These are phyloP conservation scores for Ceratorhiza oryzae-sativae DNA, from an alignment of 1,284 basidiomycete species.

Conservation along the genomic window DNA sequence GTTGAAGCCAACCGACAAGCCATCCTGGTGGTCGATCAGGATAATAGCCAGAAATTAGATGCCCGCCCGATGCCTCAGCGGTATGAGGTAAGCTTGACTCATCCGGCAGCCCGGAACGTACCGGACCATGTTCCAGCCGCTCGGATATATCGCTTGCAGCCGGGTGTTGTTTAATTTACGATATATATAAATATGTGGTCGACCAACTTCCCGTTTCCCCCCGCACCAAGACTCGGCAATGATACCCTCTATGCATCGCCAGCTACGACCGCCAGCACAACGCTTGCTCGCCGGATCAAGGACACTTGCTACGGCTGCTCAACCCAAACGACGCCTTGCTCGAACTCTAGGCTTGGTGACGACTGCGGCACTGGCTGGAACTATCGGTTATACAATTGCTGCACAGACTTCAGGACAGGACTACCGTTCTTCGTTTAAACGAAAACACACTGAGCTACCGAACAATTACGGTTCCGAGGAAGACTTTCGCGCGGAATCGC, in stretches of 20 bases:
- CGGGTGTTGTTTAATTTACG: background rate
- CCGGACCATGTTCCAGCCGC: constrained; percentile 22
- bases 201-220: constrained; percentile 21
- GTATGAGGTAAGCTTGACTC: background rate
- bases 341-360: constrained; percentile 23
- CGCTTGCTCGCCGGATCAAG: constrained; percentile 8
- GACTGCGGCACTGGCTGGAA: constrained; percentile 29
- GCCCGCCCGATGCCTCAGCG: constrained; percentile 8
- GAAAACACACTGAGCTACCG: constrained; percentile 17
- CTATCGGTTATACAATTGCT: constrained; percentile 31
- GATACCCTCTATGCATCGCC: constrained; percentile 14
- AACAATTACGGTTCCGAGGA: constrained; percentile 41
- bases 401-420: constrained; percentile 8
- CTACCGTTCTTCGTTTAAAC: constrained; percentile 34
- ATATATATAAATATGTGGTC: constrained; percentile 23
- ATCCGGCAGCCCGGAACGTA: constrained; percentile 9
- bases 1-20: constrained; percentile 16
- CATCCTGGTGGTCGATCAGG: constrained; percentile 12
- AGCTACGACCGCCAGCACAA: constrained; percentile 9
- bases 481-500: constrained; percentile 43
- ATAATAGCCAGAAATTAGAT: constrained; percentile 15
- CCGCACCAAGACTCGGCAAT: constrained; percentile 11
- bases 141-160: constrained; percentile 5
- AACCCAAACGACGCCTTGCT: constrained; percentile 31
- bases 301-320: background rate